Base-by-base conservation (phyloP, 2,329 filamentous ascomycete species). In the Ophiosphaerella korrae region DNA sequence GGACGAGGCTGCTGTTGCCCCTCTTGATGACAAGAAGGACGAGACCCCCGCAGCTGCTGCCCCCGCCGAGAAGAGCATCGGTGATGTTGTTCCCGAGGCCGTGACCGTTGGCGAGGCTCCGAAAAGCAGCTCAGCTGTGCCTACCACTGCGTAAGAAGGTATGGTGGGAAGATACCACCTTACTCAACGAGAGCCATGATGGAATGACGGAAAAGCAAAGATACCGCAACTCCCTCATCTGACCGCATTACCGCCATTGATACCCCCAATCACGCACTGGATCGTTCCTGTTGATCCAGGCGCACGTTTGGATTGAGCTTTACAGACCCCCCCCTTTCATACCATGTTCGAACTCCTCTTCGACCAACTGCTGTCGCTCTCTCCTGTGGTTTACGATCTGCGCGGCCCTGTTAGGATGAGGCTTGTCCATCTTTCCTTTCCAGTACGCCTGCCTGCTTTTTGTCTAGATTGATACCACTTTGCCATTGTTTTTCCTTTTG, bases 381-480 rank as follows among this genome's bases (percentile, higher is more conserved):
- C 59, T 66, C 34, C 48, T 50, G 61, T 66, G 64, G 64, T 68
- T 66, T 56, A 50, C 61, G 54, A 66, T 69, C 53, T 67, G 58
- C 58, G 68, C 62, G 67, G 68, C 70, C 69, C 64, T 63, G 64
- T 63, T 65, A 67, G 68, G 63, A 68, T 64, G 66, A 63, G 59
- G 60, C 57, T 61, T 26, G 33, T 61, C 67, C 65, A 60, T 65
- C 62, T 61, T 68, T 60, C 49, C 62, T 63, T 54, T 64, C 61
- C 58, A 59, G 52, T 68, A 63, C 63, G 67, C 64, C 63, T 67
- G 67, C 62, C 63, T 66, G 66, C 62, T 62, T 64, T 64, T 70
- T 71, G 66, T 71, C 71, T 73, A 75, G 72, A 74, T 73, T 75
- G 73, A 74, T 74, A 74, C 71, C 73, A 75, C 72, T 70, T 55